Conservation (phyloP, 306 rosid species). For the Trifolium pratense region DNA sequence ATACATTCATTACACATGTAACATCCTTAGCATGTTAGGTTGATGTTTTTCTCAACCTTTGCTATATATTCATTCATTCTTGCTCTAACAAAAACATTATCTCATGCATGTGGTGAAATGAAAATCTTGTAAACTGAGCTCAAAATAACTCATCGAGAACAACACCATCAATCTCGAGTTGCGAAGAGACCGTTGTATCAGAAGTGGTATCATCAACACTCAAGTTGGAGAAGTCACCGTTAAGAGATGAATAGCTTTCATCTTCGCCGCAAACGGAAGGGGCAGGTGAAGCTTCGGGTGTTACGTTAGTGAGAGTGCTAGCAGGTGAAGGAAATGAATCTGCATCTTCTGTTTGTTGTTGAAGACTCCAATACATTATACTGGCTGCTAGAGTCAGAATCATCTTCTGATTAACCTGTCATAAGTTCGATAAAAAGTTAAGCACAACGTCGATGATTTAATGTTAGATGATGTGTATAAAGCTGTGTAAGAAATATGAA, state of each 20-base stretch:
- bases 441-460: not conserved
- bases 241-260: slow-evolving; percentile 62
- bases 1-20: slow-evolving; percentile 8
- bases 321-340: slow-evolving; percentile 63
- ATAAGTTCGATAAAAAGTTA: slow-evolving; percentile 35
- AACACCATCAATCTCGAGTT: slow-evolving; percentile 52
- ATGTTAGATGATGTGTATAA: not conserved
- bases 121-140: not conserved
- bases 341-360: slow-evolving; percentile 63
- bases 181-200: slow-evolving; percentile 75
- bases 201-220: slow-evolving; percentile 81
- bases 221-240: slow-evolving; percentile 72
- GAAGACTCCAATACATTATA: slow-evolving; percentile 93
- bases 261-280: slow-evolving; percentile 81
- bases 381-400: slow-evolving; percentile 84
- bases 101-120: slow-evolving; percentile 4
- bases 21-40: not conserved
- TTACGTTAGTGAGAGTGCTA: slow-evolving; percentile 45
- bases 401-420: slow-evolving; percentile 98
- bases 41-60: slow-evolving; percentile 19
- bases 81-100: slow-evolving; percentile 21
- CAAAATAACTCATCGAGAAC: slow-evolving; percentile 34
- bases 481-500: slow-evolving; percentile 6
- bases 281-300: slow-evolving; percentile 68
- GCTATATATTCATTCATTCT: slow-evolving; percentile 12